Evolutionary conservation across 2,329 filamentous ascomycete genomes (phyloP).

Genomic region (Penicillium sp.): DNA sequence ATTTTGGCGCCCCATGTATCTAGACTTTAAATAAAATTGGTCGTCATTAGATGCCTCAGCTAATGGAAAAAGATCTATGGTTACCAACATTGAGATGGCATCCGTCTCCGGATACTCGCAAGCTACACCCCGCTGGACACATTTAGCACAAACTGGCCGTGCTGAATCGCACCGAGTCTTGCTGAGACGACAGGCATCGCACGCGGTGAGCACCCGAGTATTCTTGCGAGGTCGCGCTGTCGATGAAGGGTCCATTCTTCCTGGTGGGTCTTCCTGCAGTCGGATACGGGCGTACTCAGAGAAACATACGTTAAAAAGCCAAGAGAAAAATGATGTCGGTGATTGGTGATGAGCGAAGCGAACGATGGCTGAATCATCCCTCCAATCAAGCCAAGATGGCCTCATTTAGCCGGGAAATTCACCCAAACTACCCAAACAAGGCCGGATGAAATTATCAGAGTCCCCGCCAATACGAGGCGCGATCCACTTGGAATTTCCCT

Average conservation of each 20-base stretch:
- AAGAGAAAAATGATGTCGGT: not conserved
- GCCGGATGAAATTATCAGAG: constrained; percentile 9
- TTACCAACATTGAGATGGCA: constrained; percentile 26
- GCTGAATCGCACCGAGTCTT: constrained; percentile 30
- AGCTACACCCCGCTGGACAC: constrained; percentile 24
- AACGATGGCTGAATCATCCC: constrained; percentile 7
- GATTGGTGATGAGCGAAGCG: constrained; percentile 7
- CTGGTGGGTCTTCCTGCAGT: constrained; percentile 2
- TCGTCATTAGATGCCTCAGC: constrained; percentile 11
- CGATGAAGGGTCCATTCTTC: constrained; percentile 17
- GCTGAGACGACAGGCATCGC: constrained; percentile 27
- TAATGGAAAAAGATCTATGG: constrained; percentile 12
- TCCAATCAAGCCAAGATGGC: constrained; percentile 10
- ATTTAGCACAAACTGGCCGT: constrained; percentile 27
- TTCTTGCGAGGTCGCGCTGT: constrained; percentile 22
- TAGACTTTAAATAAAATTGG: constrained; percentile 18
- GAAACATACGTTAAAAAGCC: not conserved
- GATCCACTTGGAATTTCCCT: constrained; percentile 20
- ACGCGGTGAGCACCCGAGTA: constrained; percentile 27
- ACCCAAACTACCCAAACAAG: not conserved
- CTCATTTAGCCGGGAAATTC: constrained; percentile 9
- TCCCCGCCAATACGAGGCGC: constrained; percentile 28
- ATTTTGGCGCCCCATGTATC: constrained; percentile 27
- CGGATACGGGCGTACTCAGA: not conserved
- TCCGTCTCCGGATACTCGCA: constrained; percentile 29